A percentile compares a stretch with the other conserved stretches of the same genome.
These are phyloP conservation scores for Termitomyces sp. DNA, from an alignment of 1,284 basidiomycete genomes.

Conservation along the genomic window DNA sequence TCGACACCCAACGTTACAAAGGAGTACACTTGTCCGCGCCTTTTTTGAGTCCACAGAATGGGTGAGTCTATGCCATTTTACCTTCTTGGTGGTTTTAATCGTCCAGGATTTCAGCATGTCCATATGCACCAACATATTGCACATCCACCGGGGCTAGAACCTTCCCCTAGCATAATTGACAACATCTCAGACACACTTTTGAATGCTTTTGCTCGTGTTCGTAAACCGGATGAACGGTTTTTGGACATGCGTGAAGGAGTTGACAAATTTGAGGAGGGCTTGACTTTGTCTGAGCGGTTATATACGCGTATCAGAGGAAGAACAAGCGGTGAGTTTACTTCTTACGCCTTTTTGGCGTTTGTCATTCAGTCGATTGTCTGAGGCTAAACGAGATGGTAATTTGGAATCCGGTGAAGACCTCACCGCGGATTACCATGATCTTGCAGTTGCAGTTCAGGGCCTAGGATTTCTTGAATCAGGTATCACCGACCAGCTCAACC, in stretches of 20 bases:
- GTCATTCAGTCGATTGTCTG: conserved; percentile 45
- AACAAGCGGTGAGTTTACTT: conserved; percentile 74
- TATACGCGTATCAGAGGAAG: conserved; percentile 72
- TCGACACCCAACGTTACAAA: conserved; percentile 91
- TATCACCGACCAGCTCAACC: conserved; percentile 93
- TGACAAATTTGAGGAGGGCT: conserved; percentile 93
- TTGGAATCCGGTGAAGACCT: conserved; percentile 83
- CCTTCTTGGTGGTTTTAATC: conserved; percentile 9
- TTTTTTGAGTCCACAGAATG: conserved; percentile 98
- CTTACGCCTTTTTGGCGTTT: conserved; percentile 14
- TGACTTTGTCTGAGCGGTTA: conserved; percentile 76
- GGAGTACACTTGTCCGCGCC: conserved; percentile 82
- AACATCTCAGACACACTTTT: conserved; percentile 93
- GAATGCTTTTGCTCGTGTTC: conserved; percentile 91
- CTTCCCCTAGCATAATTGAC: conserved; percentile 80
- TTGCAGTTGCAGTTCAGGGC: conserved; percentile 93
- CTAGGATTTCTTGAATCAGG: conserved; percentile 97
- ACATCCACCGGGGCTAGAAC: conserved; percentile 80
- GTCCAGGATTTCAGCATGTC: conserved; percentile 62
- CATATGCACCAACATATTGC: conserved; percentile 92
- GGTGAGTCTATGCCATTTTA: conserved; percentile 49
- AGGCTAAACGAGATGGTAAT: conserved; percentile 77
- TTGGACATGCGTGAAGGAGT: conserved; percentile 85
- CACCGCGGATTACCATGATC: conserved; percentile 93
- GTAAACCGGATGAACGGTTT: conserved; percentile 96